Base-by-base conservation (phyloP, 139 green algal species). In the Micractinium sp. region DNA sequence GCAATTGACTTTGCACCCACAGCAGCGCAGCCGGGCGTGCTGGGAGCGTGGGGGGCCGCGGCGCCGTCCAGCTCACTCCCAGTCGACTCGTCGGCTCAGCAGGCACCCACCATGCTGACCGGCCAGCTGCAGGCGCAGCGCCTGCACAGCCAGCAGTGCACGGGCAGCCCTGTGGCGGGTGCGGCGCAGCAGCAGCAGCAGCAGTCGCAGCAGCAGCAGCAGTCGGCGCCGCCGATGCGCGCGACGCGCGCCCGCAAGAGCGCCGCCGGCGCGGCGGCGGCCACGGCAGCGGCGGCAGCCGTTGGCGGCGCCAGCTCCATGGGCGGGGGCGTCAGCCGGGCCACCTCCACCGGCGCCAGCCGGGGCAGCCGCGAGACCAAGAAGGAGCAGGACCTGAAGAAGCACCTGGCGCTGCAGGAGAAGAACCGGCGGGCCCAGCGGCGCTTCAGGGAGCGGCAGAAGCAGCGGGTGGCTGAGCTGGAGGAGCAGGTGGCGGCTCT, bases 391-490 rank as follows among this genome's bases (percentile, higher is more conserved):
- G 69, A 94, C 23, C 53, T 87, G 67, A 69, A 89, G 53, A 93
- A 89, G 89, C 81, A 89, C 18, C 66, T 88, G 9, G 82, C 82
- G 14, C 38, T 96, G 63, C 94, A 96, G 89, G 94, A 96, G 89
- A 95, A 95, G 87, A 96, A 96, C 89, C 89, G 94, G 22, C 88
- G 93, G 13, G 94, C 94, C 63, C 94, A 96, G 92, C 89, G 93
- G 7, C 88, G 94, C 38, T 96, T 96, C 89, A 85, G 94, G 0
- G 94, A 96, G 92, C 83, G 94, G 1, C 94, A 96, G 80, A 95
- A 95, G 90, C 91, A 94, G 75, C 25, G 86, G 27, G 85, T 93
- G 56, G 86, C 77, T n/a, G 91, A 93, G 82, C 89, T 93, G 36
- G 87, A 92, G 60, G 86, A 74, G 76, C 89, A 91, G 77, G 91